Base-by-base conservation (phyloP, 2,329 filamentous ascomycete species). In the Xylariaceae sp. region DNA sequence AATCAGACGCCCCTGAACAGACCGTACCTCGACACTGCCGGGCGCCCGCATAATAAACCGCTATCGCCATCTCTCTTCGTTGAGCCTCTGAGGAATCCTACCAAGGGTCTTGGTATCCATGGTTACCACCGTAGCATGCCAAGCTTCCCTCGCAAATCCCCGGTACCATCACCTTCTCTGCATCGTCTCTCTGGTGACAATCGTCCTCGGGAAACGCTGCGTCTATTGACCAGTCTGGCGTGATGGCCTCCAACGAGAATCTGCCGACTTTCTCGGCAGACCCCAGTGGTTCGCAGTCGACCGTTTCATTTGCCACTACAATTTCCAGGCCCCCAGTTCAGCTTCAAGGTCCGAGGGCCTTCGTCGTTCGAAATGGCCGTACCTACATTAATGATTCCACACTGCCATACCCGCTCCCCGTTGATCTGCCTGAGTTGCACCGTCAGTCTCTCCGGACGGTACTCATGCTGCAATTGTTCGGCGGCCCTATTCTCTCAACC, bases 371-470 rank as follows among this genome's bases (percentile, higher is more conserved):
- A 68, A 88, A 94, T 76, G 90, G 90, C 55, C 88, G 92, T 59
- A 88, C 88, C 51, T 97, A 93, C 74, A 82, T 95, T 64, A 85
- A 88, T 70, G 90, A 96, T 69, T 78, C 82, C 7, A 80, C 82
- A 1, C 76, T 89, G 35, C 77, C 84, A 6, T 97, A 97, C 68
- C 91, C 91, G n/a, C 79, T 97, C 1, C 93, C 93, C 45, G 88
- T 89, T 76, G 93, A 97, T 75, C 82, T 96, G 47, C 79, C 87
- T 47, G 92, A 97, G 75, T 82, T 96, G 53, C 91, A 96, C 74
- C 85, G 92, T 59, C 92, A 97, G 74, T 92, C 87, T 52, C 78
- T 97, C 58, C 86, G 90, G 61, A 95, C 92, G 0, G 80, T 96
- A 65, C 82, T 96, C 63, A 80, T 92, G 55, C 88, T 90, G 66